Percentiles rank a stretch among this genome's conserved stretches.
These are phyloP conservation scores for Rhizopogon parksii DNA, from an alignment of 1,284 basidiomycete species.

Conservation along the genomic window DNA sequence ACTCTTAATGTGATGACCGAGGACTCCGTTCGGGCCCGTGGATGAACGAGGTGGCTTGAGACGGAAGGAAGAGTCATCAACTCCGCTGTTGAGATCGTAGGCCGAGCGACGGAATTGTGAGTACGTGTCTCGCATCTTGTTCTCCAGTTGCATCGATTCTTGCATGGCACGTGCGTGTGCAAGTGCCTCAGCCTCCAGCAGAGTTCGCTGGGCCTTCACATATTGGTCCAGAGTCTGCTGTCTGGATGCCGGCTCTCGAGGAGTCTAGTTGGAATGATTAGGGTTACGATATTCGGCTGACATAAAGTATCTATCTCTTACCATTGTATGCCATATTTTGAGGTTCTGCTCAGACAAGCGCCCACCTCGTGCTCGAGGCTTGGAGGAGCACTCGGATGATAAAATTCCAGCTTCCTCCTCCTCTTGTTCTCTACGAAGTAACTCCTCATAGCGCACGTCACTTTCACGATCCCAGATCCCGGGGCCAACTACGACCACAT, in stretches of 20 bases:
- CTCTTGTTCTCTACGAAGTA: slow-evolving; percentile 68
- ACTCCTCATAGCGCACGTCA: slow-evolving; percentile 77
- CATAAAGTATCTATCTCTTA: slow-evolving; percentile 39
- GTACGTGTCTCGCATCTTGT: slow-evolving; percentile 69
- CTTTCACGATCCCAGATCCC: slow-evolving; percentile 91
- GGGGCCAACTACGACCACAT: slow-evolving; percentile 81
- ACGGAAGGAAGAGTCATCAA: slow-evolving; percentile 54
- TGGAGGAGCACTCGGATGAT: slow-evolving; percentile 40
- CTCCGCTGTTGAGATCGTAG: slow-evolving; percentile 49
- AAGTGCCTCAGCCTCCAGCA: slow-evolving; percentile 69
- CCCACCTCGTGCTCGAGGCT: slow-evolving; percentile 61
- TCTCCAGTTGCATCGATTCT: slow-evolving; percentile 69
- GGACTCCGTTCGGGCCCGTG: slow-evolving; percentile 29
- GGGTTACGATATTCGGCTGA: slow-evolving; percentile 8
- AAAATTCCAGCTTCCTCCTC: slow-evolving; percentile 49
- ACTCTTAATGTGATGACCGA: slow-evolving; percentile 36
- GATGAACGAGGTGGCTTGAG: slow-evolving; percentile 55
- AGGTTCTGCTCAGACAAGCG: slow-evolving; percentile 74
- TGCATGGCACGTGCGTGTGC: slow-evolving; percentile 70
- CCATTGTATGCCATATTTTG: slow-evolving; percentile 83
- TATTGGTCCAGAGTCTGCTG: slow-evolving; percentile 67
- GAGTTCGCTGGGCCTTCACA: slow-evolving; percentile 60
- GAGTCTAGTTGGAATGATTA: slow-evolving; percentile 46
- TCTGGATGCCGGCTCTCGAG: slow-evolving; percentile 70
- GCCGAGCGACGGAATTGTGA: slow-evolving; percentile 69